A percentile compares a stretch with the other conserved stretches of the same genome.
Evolutionary conservation across 345 rosid species (phyloP).

Genomic region (Acer negundo): DNA sequence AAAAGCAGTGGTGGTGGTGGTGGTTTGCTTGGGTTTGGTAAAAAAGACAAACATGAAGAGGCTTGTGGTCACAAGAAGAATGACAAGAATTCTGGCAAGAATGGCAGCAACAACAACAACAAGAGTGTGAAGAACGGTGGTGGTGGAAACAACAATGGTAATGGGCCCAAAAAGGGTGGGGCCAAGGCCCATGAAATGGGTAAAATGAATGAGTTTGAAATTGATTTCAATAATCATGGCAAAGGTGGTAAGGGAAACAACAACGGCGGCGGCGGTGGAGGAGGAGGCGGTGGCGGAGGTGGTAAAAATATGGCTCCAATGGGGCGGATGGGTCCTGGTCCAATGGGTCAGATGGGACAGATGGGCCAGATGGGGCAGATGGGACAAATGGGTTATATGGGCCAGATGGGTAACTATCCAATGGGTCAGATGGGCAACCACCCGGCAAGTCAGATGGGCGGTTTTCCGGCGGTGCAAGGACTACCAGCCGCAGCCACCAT

Average conservation of each 20-base stretch:
- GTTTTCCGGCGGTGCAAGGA: conserved; percentile 70
- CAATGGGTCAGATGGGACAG: conserved; percentile 29
- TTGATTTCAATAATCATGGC: conserved; percentile 45
- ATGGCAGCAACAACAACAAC: background rate
- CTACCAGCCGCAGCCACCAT: conserved; percentile 46
- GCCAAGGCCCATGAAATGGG: conserved; percentile 38
- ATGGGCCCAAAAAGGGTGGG: conserved; percentile 61
- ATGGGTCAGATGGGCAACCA: conserved; percentile 20
- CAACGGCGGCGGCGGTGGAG: conserved; percentile 14
- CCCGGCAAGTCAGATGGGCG: conserved; percentile 11
- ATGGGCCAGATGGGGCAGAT: conserved; percentile 45
- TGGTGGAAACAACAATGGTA: conserved; percentile 41
- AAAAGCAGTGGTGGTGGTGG: conserved; percentile 33
- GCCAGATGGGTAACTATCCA: conserved; percentile 33
- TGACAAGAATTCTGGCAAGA: background rate
- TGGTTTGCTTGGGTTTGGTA: conserved; percentile 43
- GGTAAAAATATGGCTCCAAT: conserved; percentile 25
- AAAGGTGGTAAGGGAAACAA: conserved; percentile 31
- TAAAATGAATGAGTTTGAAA: conserved; percentile 44
- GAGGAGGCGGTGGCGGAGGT: conserved; percentile 29
- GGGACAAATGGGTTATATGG: conserved; percentile 15
- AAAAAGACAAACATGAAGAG: conserved; percentile 41
- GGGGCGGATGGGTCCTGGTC: conserved; percentile 8
- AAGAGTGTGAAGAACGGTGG: conserved; percentile 36
- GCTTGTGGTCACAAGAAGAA: background rate